phyloP scores from a whole-genome alignment of 108 stramenopile genomes.

The Schizochytrium sp. region DNA sequence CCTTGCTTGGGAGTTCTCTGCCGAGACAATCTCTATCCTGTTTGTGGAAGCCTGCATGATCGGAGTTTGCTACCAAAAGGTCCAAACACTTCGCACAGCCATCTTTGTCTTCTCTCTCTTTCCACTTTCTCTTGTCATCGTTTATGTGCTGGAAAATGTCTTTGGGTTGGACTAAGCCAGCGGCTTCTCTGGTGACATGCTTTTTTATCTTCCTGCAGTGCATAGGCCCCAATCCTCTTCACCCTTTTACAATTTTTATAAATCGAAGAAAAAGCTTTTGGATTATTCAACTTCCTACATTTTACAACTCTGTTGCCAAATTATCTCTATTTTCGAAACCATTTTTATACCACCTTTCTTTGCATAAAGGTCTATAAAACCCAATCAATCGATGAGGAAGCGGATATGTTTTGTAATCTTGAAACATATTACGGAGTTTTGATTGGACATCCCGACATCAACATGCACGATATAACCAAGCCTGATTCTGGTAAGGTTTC shows the following conservation, averaged over 20 bases:
- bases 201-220: background rate
- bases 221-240: background rate
- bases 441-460: too few species aligned
- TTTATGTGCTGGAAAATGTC: conserved; percentile 80
- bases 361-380: too few species aligned
- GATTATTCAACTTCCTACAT: too few species aligned
- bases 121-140: conserved; percentile 85
- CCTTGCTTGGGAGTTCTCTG: conserved; percentile 94
- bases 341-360: too few species aligned
- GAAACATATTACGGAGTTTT: too few species aligned
- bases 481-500: too few species aligned
- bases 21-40: conserved; percentile 93
- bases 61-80: conserved; percentile 70
- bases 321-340: too few species aligned
- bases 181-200: background rate
- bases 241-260: background rate
- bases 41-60: conserved; percentile 87
- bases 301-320: too few species aligned
- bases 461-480: too few species aligned
- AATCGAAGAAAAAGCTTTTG: background rate
- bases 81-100: conserved; percentile 72
- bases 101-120: conserved; percentile 81
- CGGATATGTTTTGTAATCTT: too few species aligned
- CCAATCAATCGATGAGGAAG: too few species aligned
- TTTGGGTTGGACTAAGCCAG: conserved; percentile 53